Conservation (phyloP, 306 rosid species). For the Rosa chinensis region DNA sequence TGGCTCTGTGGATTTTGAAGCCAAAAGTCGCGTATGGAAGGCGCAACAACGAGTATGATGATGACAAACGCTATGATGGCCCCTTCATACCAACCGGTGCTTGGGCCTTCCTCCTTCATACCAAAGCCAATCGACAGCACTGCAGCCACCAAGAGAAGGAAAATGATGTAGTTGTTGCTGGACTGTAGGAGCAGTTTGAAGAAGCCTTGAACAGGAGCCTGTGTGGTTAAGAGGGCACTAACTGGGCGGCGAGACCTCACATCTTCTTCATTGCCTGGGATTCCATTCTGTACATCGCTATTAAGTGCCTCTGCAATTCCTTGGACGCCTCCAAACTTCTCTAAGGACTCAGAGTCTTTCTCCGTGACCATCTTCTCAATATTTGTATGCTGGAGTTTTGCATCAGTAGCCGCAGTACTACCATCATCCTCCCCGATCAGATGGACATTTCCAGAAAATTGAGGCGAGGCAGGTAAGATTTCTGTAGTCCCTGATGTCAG, state of each 20-base stretch:
- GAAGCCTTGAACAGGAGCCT: not conserved
- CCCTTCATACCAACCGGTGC: conserved; percentile 26
- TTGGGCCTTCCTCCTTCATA: conserved; percentile 15
- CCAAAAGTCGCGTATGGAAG: not conserved
- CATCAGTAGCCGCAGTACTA: not conserved
- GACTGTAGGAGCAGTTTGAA: not conserved
- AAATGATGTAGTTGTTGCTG: conserved; percentile 5
- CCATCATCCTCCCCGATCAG: not conserved
- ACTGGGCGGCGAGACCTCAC: not conserved
- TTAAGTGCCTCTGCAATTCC: conserved; percentile 23
- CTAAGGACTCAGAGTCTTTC: conserved; percentile 7
- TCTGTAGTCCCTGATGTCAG: not conserved
- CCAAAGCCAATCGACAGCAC: conserved; percentile 26
- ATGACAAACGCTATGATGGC: conserved; percentile 5
- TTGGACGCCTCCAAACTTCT: conserved; percentile 13
- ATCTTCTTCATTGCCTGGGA: conserved; percentile 1
- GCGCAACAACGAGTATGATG: conserved; percentile 12
- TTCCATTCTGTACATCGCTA: conserved; percentile 13
- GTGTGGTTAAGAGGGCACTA: not conserved
- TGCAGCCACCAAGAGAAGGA: conserved; percentile 15
- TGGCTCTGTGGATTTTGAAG: not conserved
- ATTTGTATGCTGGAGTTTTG: conserved; percentile 10
- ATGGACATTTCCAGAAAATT: not conserved
- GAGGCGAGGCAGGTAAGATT: not conserved
- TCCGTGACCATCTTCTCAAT: not conserved